Evolutionary conservation across 1,139 yeast genomes (phyloP), one percentile per base, ranked within the genome.

Genomic region (Wickerhamomyces sp.): DNA sequence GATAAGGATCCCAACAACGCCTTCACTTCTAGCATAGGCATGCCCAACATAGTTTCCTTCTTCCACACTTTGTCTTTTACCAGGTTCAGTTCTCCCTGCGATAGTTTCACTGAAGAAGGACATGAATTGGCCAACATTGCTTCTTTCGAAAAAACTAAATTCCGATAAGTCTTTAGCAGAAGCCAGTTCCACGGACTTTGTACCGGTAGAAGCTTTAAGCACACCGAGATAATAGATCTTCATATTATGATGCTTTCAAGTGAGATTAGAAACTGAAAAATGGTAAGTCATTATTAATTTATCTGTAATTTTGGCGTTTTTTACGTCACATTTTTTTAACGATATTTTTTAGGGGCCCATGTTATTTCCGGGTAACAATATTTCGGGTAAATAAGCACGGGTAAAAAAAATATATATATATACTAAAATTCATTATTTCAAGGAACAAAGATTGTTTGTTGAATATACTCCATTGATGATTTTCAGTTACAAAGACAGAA

Each of bases 11-110:
- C 96, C 96, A n/a, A 95, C 85, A 36, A 92, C 60, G 2, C 97
- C 97, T 63, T 94, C 98, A 26, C 84, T 67, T 51, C 97, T 76
- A 20, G 90, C 81, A 61, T 85, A 92, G 1, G 92, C 92, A 62
- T 94, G 98, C 8, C 96, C 97, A 17, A 87, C 75, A 60, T 90
- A 90, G 60, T 67, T 67, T 39, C 60, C 78, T 63, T 92, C 97
- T 61, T 92, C 97, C 39, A 92, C 87, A 59, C 90, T 78, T 65
- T 92, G 98, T 64, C 98, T 81, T 64, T 88, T 94, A 30, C 96
- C 96, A 3, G 90, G 72, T 29, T 72, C 67, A 1, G 98, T 94
- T 65, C 98, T 79, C 50, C 81, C 83, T 10, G 96, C 81, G 19
- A 92, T 92, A 7, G 98, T 92, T 55, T 81, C 87, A 18, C 95